Base-by-base conservation (phyloP, 2,329 filamentous ascomycete genomes). In the Fusarium annulatum region DNA sequence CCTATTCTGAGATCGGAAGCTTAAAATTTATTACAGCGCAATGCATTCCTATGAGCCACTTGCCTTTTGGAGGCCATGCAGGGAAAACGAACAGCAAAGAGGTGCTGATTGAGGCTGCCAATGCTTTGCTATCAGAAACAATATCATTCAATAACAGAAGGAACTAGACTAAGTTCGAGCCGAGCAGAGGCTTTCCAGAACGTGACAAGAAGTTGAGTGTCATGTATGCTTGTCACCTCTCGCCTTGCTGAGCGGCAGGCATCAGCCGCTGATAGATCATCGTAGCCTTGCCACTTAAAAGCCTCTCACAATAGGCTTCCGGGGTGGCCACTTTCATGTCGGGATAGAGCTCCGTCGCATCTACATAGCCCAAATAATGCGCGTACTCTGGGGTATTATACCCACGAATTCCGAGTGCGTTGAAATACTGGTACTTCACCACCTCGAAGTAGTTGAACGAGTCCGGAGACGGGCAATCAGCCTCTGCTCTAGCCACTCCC, bases 401-500 rank as follows among this genome's bases (percentile, higher is more conserved):
- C 36, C 56, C 56, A 23, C 43, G 34, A 26, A 59, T 26, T 23
- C 43, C 19, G n/a, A 51, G 11, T 21, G 42, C 38, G 34, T 38
- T 39, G 19, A 59, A 38, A 15, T 30, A 48, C 30, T 48, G 45
- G 26, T 48, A 21, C 45, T 48, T 48, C 45, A 48, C 26, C 2
- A 48, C 45, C 19, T 48, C 45, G 12, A 48, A 48, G 14, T 48
- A 48, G 6, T 30, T 19, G 26, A 48, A 48, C 19, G 45, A 48
- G 45, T 48, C 23, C 15, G 56, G 26, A 45, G 45, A n/a, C 9
- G 43, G 23, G 23, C 7, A 19, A 51, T 59, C 7, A 9, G 11
- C 81, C 73, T 51, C 16, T 33, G 48, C 45, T 48, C 45, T 48
- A 8, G 19, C 45, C 45, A 48, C 45, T 30, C 45, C 45, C 26